These are phyloP conservation scores for Metarhizium brunneum DNA, from an alignment of 2,329 filamentous ascomycete genomes.

Conservation along the genomic window DNA sequence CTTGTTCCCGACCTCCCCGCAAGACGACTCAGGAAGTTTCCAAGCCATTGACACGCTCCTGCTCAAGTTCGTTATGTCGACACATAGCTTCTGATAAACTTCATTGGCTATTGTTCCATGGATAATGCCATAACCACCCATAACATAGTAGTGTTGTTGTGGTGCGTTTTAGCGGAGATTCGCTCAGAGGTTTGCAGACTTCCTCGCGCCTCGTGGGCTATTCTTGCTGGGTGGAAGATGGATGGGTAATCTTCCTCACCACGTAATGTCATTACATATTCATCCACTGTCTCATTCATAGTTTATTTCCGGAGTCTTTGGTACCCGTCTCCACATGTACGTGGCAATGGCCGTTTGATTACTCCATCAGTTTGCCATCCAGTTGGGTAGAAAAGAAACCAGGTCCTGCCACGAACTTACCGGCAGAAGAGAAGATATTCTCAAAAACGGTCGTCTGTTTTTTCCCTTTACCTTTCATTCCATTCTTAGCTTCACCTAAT, in stretches of 20 bases:
- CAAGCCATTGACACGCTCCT: not conserved
- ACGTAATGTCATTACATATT: no score
- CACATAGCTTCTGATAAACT: no score
- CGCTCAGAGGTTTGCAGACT: not conserved
- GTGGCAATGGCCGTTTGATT: not conserved
- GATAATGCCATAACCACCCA: not conserved
- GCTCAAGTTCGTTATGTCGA: no score
- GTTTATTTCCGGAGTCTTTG: not conserved
- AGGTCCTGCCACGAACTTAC: not conserved
- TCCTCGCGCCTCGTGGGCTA: not conserved
- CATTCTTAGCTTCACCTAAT: no score
- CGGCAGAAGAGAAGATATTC: no score
- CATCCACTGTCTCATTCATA: no score
- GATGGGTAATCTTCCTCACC: no score
- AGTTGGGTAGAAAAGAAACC: not conserved
- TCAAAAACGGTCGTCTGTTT: not conserved
- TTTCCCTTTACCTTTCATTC: not conserved
- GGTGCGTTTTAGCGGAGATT: not conserved
- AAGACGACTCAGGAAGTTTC: not conserved
- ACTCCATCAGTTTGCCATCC: not conserved
- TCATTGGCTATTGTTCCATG: not conserved
- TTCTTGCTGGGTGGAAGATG: not conserved
- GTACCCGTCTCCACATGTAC: not conserved
- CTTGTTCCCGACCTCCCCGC: not conserved
- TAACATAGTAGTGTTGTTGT: not conserved